Evolutionary conservation across 2,329 filamentous ascomycete species (phyloP).

Genomic region (Arthrobotrys sinensis): DNA sequence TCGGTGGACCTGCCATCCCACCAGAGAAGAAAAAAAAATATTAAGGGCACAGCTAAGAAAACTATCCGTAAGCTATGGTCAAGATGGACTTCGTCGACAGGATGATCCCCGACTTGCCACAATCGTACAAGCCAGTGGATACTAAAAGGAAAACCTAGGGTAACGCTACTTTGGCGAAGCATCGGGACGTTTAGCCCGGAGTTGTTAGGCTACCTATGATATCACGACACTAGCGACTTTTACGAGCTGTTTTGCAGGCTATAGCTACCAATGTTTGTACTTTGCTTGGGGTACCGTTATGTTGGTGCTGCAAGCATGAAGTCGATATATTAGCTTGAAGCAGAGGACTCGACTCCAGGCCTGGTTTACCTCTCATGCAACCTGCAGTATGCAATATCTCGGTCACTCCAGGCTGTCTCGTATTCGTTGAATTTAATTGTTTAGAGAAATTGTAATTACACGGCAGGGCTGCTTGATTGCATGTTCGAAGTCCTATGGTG

Average conservation of each 20-base stretch:
- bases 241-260: background rate
- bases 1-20: conserved; percentile 14
- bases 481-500: conserved; percentile 24
- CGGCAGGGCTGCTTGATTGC: conserved; percentile 33
- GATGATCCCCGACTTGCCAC: conserved; percentile 58
- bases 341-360: background rate
- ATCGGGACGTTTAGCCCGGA: conserved; percentile 18
- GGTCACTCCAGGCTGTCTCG: conserved; percentile 15
- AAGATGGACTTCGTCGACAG: conserved; percentile 41
- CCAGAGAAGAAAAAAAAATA: conserved; percentile 17
- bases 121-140: conserved; percentile 47
- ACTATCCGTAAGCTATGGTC: conserved; percentile 45
- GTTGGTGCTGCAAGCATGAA: conserved; percentile 12
- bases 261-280: background rate
- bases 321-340: background rate
- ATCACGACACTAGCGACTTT: conserved; percentile 39
- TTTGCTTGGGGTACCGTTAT: background rate
- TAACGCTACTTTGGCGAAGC: conserved; percentile 21
- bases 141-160: conserved; percentile 9
- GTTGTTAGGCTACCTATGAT: conserved; percentile 34
- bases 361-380: conserved; percentile 10
- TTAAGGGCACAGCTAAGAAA: conserved; percentile 22
- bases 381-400: conserved; percentile 30
- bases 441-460: conserved; percentile 34
- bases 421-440: conserved; percentile 23